A percentile compares a stretch with the other conserved stretches of the same genome.
phyloP scores from a whole-genome alignment of 345 rosid species.

The Camelina hispida region DNA sequence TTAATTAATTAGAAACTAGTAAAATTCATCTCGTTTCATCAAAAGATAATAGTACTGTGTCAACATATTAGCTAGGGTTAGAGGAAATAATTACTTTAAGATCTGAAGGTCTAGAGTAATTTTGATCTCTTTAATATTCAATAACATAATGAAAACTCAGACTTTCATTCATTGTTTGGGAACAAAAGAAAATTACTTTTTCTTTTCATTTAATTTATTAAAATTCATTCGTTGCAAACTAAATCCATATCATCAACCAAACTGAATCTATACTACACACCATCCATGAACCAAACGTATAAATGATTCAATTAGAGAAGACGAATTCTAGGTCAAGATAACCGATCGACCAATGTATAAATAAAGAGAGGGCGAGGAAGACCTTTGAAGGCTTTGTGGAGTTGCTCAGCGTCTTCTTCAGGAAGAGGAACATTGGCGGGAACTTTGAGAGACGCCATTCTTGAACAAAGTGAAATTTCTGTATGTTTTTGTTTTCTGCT shows the following conservation, averaged over 20 bases:
- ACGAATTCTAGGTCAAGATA: constrained; percentile 24
- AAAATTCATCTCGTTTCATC: neutral
- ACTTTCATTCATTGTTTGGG: too few species aligned
- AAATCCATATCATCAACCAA: constrained; percentile 9
- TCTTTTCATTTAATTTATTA: too few species aligned
- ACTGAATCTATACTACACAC: constrained; percentile 7
- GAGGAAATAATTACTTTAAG: neutral
- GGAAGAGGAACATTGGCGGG: constrained; percentile 72
- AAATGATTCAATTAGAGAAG: neutral
- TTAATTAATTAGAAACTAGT: neutral
- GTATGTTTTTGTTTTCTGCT: neutral
- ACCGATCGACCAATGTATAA: neutral
- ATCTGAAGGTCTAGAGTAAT: neutral
- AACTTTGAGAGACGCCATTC: constrained; percentile 74
- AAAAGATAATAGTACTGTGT: neutral
- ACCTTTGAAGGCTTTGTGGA: constrained; percentile 79
- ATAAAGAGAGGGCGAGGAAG: neutral
- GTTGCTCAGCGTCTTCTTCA: constrained; percentile 84
- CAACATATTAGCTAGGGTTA: neutral
- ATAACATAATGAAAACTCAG: too few species aligned
- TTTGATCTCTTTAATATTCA: too few species aligned
- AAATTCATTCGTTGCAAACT: neutral
- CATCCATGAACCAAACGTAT: constrained; percentile 5
- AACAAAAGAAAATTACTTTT: neutral
- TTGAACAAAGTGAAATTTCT: constrained; percentile 25